Base-by-base conservation (phyloP, 805 yeast genomes). In the Pichia manshurica region DNA sequence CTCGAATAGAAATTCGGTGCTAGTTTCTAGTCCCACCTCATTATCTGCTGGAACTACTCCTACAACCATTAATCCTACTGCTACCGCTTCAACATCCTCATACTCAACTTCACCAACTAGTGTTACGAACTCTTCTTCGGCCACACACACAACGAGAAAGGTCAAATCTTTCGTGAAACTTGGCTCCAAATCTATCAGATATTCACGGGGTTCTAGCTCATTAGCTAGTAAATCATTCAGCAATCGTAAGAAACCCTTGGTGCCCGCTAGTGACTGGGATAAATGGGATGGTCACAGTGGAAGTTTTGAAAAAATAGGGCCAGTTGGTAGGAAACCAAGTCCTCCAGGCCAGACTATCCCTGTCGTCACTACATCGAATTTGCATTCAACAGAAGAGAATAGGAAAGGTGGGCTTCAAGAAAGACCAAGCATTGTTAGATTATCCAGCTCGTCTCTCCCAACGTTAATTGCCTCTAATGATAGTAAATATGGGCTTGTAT, bases 301-400 rank as follows among this genome's bases (percentile, higher is more conserved):
- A 7, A 39, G 56, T 15, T 64, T 64, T 47, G 68, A 64, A 42
- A 64, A 64, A 39, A 21, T 64, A 19, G 68, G 68, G 0, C 66
- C 65, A 8, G 68, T 64, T 23, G 68, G 68, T 12, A 63, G 59
- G 39, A 57, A 56, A 25, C 68, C 68, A 1, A 61, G 60, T 6
- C 68, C 68, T 0, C 52, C 63, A 4, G 68, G 68, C 15, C 60
- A 54, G 7, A 64, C 68, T 3, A 64, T 64, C 22, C 62, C 68
- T 1, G 68, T 64, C 22, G 54, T 55, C 10, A 62, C 67, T 1
- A 57, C 55, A 20, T 60, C 66, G 3, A 56, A 59, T 9, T 47
- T 62, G 5, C 64, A 61, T 37, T 48, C 53, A 12, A 37, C 40
- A 5, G 45, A 55, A 8, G 29, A 37, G 0, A 59, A 19, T 13